Percentiles rank a stretch among this genome's conserved stretches.
Evolutionary conservation across 1,139 yeast genomes (phyloP).

Genomic region (Yarrowia galli): DNA sequence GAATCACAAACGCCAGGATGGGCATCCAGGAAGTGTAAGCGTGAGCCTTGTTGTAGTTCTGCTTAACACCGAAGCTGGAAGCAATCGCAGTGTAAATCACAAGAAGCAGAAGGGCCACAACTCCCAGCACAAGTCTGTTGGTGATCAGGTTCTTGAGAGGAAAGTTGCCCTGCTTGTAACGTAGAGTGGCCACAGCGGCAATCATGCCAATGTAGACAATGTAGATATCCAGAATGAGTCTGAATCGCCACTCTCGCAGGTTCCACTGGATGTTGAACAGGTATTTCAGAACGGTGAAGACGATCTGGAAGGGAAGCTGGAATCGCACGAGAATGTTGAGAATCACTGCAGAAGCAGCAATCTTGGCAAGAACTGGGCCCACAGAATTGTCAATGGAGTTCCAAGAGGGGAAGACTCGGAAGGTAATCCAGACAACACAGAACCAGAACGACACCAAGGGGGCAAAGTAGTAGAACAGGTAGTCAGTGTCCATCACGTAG

Average conservation of each 20-base stretch:
- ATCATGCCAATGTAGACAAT: slow-evolving; percentile 46
- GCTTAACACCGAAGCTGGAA: slow-evolving; percentile 40
- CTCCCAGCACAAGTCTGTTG: slow-evolving; percentile 26
- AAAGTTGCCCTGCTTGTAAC: slow-evolving; percentile 41
- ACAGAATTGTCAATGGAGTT: slow-evolving; percentile 42
- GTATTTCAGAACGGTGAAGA: slow-evolving; percentile 42
- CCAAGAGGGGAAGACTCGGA: slow-evolving; percentile 41
- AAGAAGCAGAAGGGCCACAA: slow-evolving; percentile 26
- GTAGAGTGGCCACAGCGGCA: slow-evolving; percentile 42
- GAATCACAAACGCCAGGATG: slow-evolving; percentile 43
- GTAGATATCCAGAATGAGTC: slow-evolving; percentile 44
- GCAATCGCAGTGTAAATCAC: slow-evolving; percentile 10
- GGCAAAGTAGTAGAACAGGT: slow-evolving; percentile 45
- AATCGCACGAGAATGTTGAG: slow-evolving; percentile 41
- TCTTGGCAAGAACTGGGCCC: slow-evolving; percentile 41
- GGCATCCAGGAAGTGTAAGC: slow-evolving; percentile 43
- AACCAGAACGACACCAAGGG: slow-evolving; percentile 47
- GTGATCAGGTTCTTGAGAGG: slow-evolving; percentile 33
- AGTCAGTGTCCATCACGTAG: slow-evolving; percentile 45
- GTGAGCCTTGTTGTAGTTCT: slow-evolving; percentile 44
- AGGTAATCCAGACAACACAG: slow-evolving; percentile 44
- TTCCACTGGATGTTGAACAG: slow-evolving; percentile 44
- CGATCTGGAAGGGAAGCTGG: slow-evolving; percentile 43
- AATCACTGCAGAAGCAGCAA: slow-evolving; percentile 41
- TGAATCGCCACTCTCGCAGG: slow-evolving; percentile 45